Conservation (phyloP, 495 filamentous ascomycete species). For the Xylaria cubensis region DNA sequence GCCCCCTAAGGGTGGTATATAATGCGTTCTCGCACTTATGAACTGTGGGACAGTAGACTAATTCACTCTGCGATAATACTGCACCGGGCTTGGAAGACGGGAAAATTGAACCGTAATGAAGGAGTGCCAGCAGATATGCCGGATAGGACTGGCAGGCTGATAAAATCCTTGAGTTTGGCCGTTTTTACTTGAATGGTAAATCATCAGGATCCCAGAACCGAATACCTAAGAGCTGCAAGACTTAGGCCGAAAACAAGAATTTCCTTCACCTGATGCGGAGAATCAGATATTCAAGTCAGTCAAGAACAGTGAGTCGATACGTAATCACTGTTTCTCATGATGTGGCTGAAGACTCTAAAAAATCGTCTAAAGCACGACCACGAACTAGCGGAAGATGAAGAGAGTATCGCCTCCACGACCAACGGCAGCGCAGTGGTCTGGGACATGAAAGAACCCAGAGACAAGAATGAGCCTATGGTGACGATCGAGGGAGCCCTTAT, state of each 20-base stretch:
- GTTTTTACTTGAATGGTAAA: too few relatives aligned
- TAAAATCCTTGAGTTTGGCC: background rate
- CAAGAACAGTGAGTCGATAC: background rate
- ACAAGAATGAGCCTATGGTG: background rate
- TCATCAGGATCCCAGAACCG: background rate
- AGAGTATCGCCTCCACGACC: background rate
- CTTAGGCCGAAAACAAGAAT: background rate
- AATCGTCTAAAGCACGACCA: background rate
- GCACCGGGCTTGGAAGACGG: background rate
- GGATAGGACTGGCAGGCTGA: background rate
- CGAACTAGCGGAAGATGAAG: conserved; percentile 1
- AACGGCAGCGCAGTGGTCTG: background rate
- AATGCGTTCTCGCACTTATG: background rate
- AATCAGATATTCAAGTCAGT: background rate
- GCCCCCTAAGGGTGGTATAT: background rate
- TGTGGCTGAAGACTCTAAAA: conserved; percentile 4
- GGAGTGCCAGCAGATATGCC: background rate
- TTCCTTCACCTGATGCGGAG: background rate
- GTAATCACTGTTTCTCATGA: background rate
- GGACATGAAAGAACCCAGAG: background rate
- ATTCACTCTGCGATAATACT: background rate
- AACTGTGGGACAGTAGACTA: background rate
- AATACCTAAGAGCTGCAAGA: background rate
- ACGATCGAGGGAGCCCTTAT: conserved; percentile 1
- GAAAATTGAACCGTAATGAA: background rate